phyloP scores from a whole-genome alignment of 208 protist genomes.

The Balamuthia mandrillaris region DNA sequence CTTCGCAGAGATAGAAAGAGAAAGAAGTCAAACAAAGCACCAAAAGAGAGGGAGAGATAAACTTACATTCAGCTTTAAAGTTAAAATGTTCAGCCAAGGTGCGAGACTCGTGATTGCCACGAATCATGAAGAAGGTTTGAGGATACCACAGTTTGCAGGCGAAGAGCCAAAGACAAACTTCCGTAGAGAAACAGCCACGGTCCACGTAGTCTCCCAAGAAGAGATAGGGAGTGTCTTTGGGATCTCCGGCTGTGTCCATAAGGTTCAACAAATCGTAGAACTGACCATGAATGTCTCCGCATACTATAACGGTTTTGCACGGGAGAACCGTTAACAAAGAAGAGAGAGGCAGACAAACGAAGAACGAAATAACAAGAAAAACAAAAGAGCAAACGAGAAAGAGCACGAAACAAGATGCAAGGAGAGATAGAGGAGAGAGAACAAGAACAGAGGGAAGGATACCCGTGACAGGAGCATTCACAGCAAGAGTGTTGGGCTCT shows the following conservation, averaged over 20 bases:
- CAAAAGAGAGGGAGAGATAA: not conserved
- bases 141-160: conserved; percentile 87
- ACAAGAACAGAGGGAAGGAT: no score
- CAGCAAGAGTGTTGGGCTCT: not conserved
- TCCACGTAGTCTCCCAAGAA: conserved; percentile 95
- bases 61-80: conserved; percentile 83
- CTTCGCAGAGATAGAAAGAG: not conserved
- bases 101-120: conserved; percentile 93
- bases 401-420: no score
- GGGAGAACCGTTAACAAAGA: not conserved
- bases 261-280: conserved; percentile 91
- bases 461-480: not conserved
- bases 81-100: conserved; percentile 92
- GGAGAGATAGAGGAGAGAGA: no score
- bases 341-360: not conserved
- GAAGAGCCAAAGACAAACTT: conserved; percentile 76
- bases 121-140: conserved; percentile 81
- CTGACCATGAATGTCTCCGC: conserved; percentile 93
- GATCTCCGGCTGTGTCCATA: conserved; percentile 82
- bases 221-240: conserved; percentile 80
- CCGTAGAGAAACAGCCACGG: conserved; percentile 34
- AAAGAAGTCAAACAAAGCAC: not conserved
- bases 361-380: not conserved
- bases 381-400: not conserved
- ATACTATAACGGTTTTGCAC: not conserved